Conservation (phyloP, 23 red algal genomes). For the Pyropia yezoensis region DNA sequence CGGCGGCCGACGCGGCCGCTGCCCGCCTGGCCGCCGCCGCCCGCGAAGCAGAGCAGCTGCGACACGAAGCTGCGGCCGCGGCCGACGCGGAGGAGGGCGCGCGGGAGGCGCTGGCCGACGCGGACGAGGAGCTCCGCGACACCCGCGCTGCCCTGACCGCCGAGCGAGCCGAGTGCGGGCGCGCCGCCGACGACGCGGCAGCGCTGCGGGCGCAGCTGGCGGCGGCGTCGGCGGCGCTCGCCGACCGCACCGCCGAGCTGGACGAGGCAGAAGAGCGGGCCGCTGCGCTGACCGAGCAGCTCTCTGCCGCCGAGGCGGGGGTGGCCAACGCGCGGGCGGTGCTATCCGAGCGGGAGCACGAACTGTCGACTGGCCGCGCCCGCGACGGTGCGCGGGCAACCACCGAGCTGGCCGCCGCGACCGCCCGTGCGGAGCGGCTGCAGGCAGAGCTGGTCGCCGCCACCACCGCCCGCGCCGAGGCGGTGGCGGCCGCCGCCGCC, state of each 20-base stretch:
- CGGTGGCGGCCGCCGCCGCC: constrained; percentile 23
- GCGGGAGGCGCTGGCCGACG: constrained; percentile 16
- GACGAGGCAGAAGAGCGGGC: constrained; percentile 57
- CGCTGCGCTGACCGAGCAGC: constrained; percentile 45
- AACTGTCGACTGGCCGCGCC: constrained; percentile 16
- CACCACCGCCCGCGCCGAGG: constrained; percentile 3
- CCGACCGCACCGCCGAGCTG: constrained; percentile 37
- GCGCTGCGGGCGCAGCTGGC: constrained; percentile 30
- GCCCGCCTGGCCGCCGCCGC: too few species aligned
- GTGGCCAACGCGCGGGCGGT: constrained; percentile 38
- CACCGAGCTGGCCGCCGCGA: constrained; percentile 16
- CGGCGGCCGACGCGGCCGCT: too few species aligned
- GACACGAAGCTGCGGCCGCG: constrained; percentile 10
- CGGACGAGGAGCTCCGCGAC: constrained; percentile 42
- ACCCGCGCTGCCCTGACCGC: constrained; percentile 12
- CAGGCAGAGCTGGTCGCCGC: constrained; percentile 11
- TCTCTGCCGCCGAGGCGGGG: constrained; percentile 28
- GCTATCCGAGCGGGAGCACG: constrained; percentile 27
- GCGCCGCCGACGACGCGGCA: constrained; percentile 38
- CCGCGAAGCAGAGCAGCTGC: too few species aligned
- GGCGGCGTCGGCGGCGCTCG: constrained; percentile 38
- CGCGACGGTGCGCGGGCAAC: constrained; percentile 27
- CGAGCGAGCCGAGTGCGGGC: constrained; percentile 8
- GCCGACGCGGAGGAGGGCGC: constrained; percentile 28
- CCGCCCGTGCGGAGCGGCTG: constrained; percentile 8